Evolutionary conservation across 1,284 basidiomycete genomes (phyloP), one percentile per base, ranked within the genome.

Genomic region (Inonotus obliquus): DNA sequence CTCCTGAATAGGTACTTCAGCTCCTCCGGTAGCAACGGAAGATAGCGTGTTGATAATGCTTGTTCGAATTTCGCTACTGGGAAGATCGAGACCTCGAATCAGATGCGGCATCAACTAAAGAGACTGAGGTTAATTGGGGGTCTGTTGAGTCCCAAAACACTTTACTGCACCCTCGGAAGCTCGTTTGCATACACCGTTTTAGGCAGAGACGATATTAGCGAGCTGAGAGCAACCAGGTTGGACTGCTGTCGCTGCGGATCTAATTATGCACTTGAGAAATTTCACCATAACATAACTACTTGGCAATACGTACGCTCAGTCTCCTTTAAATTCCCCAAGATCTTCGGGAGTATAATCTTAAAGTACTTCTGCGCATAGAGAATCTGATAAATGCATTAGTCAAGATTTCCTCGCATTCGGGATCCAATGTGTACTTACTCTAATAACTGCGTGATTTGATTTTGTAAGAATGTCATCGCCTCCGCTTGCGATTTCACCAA

Each of bases 321-420:
- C 58, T 75, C 73, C 59, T 78, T 80, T 5, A 83, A 81, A 4
- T 89, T 89, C 0, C 77, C 76, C 38, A 95, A 80, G 17, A 98
- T 77, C 61, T 82, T 83, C 0, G 94, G 93, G 13, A 98, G 76
- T 6, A 94, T 77, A 25, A 75, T 73, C 59, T 82, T 87, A 69
- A 93, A 89, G 67, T 92, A 89, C 72, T 88, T 92, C 72, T 99
- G 96, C 37, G 87, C 85, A 73, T 92, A 86, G 19, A 97, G 76
- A 41, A 94, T 80, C 94, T 96, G 52, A 29, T 25, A 27, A n/a
- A 32, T 23, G 14, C 25, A 25, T 9, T 62, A 10, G 48, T 48
- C 25, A 39, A 21, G 21, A n/a, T 35, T 35, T 4, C n/a, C 2
- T 35, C 32, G 11, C 1, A 54, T 14, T 32, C 13, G 13, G 9